phyloP scores from a whole-genome alignment of 108 stramenopile species.

The Aurantiochytrium sp. region DNA sequence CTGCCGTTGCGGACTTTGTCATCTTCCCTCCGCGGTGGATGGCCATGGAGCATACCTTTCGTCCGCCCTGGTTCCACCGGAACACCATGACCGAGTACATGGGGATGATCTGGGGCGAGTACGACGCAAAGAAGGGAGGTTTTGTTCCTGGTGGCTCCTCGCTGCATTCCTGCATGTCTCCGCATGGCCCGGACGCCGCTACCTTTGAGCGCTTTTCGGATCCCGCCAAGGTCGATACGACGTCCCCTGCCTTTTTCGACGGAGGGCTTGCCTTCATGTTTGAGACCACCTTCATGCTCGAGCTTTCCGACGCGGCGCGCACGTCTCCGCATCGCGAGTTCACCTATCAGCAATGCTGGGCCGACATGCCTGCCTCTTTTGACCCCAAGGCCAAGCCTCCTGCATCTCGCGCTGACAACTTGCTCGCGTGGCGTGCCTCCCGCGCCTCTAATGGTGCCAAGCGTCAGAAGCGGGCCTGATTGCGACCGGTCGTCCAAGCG shows the following conservation, averaged over 20 bases:
- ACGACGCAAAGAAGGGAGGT: conserved; percentile 71
- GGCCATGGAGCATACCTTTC: conserved; percentile 77
- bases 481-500: no score
- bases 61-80: conserved; percentile 86
- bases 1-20: conserved; percentile 80
- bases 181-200: conserved; percentile 77
- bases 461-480: not conserved
- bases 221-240: conserved; percentile 35
- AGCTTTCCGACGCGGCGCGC: conserved; percentile 55
- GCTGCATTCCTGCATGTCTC: conserved; percentile 74
- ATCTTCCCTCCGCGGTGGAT: conserved; percentile 84
- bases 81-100: conserved; percentile 87
- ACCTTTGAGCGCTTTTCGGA: conserved; percentile 60
- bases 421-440: not conserved
- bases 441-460: not conserved
- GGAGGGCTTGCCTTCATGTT: conserved; percentile 90
- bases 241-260: conserved; percentile 58
- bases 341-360: conserved; percentile 64
- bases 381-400: not conserved
- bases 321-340: conserved; percentile 38
- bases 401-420: not conserved
- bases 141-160: conserved; percentile 74
- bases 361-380: conserved; percentile 35
- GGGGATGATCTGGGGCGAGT: conserved; percentile 78
- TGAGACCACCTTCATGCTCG: conserved; percentile 68